phyloP scores from a whole-genome alignment of 306 rosid species.

The Sindora glabra region DNA sequence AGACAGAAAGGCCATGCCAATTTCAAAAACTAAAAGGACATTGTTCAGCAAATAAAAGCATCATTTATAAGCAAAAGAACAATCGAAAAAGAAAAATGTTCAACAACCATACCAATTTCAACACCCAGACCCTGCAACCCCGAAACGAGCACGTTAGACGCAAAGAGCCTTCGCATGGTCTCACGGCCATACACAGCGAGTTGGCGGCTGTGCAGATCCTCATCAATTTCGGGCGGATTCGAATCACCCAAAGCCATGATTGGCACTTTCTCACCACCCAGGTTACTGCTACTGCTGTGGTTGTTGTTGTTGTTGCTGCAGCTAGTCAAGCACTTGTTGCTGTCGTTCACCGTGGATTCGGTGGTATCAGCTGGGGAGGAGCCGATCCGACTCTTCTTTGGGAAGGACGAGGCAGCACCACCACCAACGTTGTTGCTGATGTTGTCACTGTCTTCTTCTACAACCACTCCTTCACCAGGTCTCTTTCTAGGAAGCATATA shows the following conservation, averaged over 20 bases:
- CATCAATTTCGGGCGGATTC: conserved; percentile 61
- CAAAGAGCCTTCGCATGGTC: conserved; percentile 85
- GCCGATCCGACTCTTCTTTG: conserved; percentile 61
- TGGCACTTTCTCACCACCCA: conserved; percentile 18
- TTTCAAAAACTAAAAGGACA: too few relatives aligned
- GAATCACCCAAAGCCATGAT: conserved; percentile 60
- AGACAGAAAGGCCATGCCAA: too few relatives aligned
- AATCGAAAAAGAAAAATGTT: not conserved
- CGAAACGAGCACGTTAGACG: conserved; percentile 65
- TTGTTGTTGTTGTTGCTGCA: conserved; percentile 3
- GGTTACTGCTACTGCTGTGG: conserved; percentile 19
- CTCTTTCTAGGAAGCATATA: conserved; percentile 97
- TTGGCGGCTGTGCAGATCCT: conserved; percentile 97
- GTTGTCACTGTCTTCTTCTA: conserved; percentile 36
- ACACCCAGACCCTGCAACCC: conserved; percentile 96
- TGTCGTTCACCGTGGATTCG: conserved; percentile 41
- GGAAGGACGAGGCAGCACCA: conserved; percentile 26
- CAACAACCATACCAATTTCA: conserved; percentile 61
- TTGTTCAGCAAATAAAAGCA: not conserved
- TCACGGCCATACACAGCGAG: conserved; percentile 95
- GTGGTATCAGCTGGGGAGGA: conserved; percentile 23
- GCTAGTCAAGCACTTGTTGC: conserved; percentile 14
- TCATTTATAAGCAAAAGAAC: not conserved
- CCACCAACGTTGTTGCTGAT: conserved; percentile 9
- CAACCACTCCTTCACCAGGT: conserved; percentile 66